Base-by-base conservation (phyloP, 2,329 filamentous ascomycete species). In the Clonostachys sp. region DNA sequence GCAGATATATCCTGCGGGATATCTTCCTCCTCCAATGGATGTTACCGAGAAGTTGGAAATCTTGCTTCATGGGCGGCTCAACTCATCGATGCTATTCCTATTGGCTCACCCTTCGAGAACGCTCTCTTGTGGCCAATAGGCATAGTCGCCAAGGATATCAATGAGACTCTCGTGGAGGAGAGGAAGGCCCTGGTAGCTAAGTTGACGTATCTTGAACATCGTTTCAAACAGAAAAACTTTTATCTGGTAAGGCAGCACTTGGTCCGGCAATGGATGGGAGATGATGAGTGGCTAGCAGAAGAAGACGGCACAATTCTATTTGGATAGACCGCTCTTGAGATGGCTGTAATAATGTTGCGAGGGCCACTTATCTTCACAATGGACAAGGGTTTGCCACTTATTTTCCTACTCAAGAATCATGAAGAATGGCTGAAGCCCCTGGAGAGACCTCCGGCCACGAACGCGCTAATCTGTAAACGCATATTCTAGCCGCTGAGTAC, bases 141-240 rank as follows among this genome's bases (percentile, higher is more conserved):
- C 6, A 54, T 54, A 16, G 16, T 51, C 5, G 49, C 49, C 8
- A 53, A 50, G n/a, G 52, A 56, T 30, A 36, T 51, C 8, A 40
- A 46, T 13, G 38, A 36, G 16, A 4, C 43, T 30, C 24, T 30
- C 2, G 9, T 30, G 10, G n/a, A 30, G 1, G 51, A 51, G 24
- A 45, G 53, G 2, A 38, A 46, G 33, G 41, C 30, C 17, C 34
- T 50, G 14, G 17, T 48, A 3, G 17, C 10, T 3, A 51, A 41
- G 10, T 24, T 54, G 12, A 20, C 41, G 6, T 47, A 46, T 5
- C 35, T 54, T 6, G 53, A 54, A 41, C 30, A 40, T 16, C 42
- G 46, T 12, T 54, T 54, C 18, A 46, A 48, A 13, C 51, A 53
- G 53, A 53, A 49, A 34, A 41, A 54, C 30, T 54, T 54, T 39